phyloP scores from a whole-genome alignment of 192 early-diverging fungal species.

The Pilaira anomala region DNA sequence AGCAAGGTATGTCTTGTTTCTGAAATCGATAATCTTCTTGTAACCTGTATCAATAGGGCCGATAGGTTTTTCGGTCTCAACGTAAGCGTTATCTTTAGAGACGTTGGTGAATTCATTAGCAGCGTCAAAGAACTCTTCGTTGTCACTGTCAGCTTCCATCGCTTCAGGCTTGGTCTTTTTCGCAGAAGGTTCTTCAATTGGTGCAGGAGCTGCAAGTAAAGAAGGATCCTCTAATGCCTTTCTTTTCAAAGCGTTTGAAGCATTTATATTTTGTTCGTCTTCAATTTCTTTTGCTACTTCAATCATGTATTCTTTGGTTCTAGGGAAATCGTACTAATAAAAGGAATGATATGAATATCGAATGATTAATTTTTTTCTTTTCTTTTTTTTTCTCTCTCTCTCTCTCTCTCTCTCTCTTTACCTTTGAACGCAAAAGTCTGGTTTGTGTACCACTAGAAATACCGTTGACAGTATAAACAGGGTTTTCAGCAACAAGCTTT shows the following conservation, averaged over 20 bases:
- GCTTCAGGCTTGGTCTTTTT: conserved; percentile 4
- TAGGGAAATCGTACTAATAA: conserved; percentile 40
- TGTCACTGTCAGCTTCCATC: conserved; percentile 3
- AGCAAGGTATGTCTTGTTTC: conserved; percentile 88
- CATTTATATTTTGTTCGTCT: conserved; percentile 24
- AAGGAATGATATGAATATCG: conserved; percentile 16
- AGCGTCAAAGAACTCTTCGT: conserved; percentile 15
- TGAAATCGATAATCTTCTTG: conserved; percentile 71
- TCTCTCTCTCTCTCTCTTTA: neutral
- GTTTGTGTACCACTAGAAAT: conserved; percentile 18
- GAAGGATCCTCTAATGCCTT: conserved; percentile 8
- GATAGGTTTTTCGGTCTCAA: conserved; percentile 24
- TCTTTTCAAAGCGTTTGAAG: conserved; percentile 13
- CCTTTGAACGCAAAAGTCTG: conserved; percentile 10
- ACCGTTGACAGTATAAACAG: conserved; percentile 26
- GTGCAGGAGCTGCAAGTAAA: neutral
- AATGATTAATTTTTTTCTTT: neutral
- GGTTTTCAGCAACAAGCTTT: conserved; percentile 26
- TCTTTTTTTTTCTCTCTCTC: neutral
- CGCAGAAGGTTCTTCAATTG: neutral
- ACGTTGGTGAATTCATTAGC: conserved; percentile 14
- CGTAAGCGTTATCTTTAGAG: neutral
- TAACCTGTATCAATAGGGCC: conserved; percentile 46
- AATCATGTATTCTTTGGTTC: conserved; percentile 36
- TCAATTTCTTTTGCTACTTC: conserved; percentile 28